Evolutionary conservation across 768 basidiomycete species (phyloP).

Genomic region (Boletus vinaceobasis): DNA sequence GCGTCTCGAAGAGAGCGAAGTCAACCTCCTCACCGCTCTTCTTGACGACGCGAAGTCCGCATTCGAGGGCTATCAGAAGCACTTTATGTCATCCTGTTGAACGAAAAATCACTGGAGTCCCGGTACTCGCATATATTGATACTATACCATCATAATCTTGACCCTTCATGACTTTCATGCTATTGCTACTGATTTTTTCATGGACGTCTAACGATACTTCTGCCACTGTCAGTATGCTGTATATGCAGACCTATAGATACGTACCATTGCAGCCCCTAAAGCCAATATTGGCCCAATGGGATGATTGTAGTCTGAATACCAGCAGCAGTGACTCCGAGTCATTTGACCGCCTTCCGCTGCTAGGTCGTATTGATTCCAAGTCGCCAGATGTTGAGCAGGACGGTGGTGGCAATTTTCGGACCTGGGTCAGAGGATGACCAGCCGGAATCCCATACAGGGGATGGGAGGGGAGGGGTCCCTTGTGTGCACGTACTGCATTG

Average conservation of each 20-base stretch:
- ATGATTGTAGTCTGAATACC: not conserved
- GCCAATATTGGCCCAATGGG: too few relatives aligned
- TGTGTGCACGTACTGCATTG: too few relatives aligned
- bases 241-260: not conserved
- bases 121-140: not conserved
- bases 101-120: not conserved
- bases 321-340: not conserved
- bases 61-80: conserved; percentile 13
- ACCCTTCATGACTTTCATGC: not conserved
- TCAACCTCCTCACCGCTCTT: conserved; percentile 13
- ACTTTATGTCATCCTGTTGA: not conserved
- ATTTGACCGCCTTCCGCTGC: not conserved
- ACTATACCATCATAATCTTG: not conserved
- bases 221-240: too few relatives aligned
- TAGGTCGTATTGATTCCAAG: not conserved
- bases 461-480: too few relatives aligned
- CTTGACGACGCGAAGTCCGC: conserved; percentile 18
- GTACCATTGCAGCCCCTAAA: not conserved
- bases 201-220: too few relatives aligned
- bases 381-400: not conserved
- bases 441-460: too few relatives aligned
- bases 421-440: too few relatives aligned
- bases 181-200: too few relatives aligned
- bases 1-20: conserved; percentile 7
- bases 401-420: not conserved